phyloP scores from a whole-genome alignment of 805 yeast species.

The Torulaspora franciscae region DNA sequence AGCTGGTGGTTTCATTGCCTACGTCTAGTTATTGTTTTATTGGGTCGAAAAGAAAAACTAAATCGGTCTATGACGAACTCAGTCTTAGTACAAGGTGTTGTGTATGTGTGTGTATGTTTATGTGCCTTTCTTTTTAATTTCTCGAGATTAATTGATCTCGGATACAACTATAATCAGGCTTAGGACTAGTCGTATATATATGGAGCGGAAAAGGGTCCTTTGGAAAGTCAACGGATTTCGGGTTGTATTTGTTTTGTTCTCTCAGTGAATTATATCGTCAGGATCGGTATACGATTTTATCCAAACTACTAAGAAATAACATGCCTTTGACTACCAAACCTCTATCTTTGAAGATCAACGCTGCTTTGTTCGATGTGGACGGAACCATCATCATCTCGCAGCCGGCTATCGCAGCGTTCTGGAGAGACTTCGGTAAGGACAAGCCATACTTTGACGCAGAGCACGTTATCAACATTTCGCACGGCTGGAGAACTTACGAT shows the following conservation, averaged over 20 bases:
- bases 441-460: slow-evolving; percentile 66
- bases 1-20: not conserved
- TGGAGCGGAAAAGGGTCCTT: slow-evolving; percentile 1
- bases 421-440: slow-evolving; percentile 67
- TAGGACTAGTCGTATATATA: not conserved
- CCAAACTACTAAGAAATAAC: not conserved
- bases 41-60: not conserved
- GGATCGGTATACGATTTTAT: not conserved
- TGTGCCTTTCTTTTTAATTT: not conserved
- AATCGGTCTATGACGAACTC: not conserved
- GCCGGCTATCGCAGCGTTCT: slow-evolving; percentile 74
- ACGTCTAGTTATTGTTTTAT: no score
- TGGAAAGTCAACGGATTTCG: not conserved
- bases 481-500: slow-evolving; percentile 81
- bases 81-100: not conserved
- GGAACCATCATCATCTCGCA: slow-evolving; percentile 85
- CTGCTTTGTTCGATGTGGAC: slow-evolving; percentile 74
- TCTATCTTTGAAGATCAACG: slow-evolving; percentile 38
- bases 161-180: not conserved
- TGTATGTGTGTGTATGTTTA: no score
- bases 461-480: slow-evolving; percentile 66
- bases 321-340: slow-evolving; percentile 32
- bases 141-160: not conserved
- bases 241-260: no score
- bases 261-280: no score